Conservation (phyloP, 192 early-diverging fungal genomes). For the Linnemannia zychae region DNA sequence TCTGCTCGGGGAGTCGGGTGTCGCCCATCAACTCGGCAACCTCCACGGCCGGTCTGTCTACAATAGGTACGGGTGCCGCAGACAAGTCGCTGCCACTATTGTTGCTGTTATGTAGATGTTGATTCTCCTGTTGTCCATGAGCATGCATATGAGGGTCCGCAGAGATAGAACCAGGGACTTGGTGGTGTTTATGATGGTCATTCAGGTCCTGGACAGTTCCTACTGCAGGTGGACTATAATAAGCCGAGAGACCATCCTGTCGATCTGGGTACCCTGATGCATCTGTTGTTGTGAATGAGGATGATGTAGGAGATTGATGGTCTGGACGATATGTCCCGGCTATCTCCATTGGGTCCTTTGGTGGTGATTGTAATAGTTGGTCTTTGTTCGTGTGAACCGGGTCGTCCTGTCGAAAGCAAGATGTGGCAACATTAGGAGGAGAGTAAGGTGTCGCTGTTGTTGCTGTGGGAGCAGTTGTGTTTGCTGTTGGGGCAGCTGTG, state of each 20-base stretch:
- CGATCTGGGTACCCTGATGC: constrained; percentile 47
- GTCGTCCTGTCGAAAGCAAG: too few relatives aligned
- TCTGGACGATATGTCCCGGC: neutral
- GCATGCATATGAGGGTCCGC: neutral
- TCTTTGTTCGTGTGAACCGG: too few relatives aligned
- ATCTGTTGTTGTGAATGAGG: constrained; percentile 32
- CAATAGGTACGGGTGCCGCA: neutral
- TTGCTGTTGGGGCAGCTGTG: too few relatives aligned
- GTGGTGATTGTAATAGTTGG: too few relatives aligned
- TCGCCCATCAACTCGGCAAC: constrained; percentile 10
- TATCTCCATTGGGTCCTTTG: neutral
- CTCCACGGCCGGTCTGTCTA: constrained; percentile 11
- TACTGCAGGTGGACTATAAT: neutral
- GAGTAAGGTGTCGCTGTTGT: too few relatives aligned
- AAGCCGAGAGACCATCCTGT: constrained; percentile 26
- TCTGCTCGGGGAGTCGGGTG: neutral
- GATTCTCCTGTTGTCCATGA: too few relatives aligned
- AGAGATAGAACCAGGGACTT: neutral
- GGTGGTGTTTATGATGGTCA: constrained; percentile 42
- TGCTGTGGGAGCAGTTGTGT: too few relatives aligned
- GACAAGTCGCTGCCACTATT: neutral
- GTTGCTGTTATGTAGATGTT: neutral
- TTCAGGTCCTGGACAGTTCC: constrained; percentile 9
- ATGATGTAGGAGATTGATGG: neutral
- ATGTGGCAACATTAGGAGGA: too few relatives aligned